Evolutionary conservation across 306 rosid genomes (phyloP), one percentile per base, ranked within the genome.

Genomic region (Aeschynomene evenia): DNA sequence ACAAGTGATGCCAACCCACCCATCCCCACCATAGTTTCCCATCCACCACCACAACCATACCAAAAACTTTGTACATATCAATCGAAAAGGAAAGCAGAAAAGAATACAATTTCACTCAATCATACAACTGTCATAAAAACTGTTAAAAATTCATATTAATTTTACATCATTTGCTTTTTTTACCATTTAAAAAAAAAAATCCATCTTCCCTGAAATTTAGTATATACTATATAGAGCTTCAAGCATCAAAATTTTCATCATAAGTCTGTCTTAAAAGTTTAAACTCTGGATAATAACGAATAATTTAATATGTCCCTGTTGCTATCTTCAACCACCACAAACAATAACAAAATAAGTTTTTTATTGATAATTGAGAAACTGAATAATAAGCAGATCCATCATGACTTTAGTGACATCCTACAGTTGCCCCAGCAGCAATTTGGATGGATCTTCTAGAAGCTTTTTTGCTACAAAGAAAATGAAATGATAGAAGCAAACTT

Each of bases 371-470:
- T 1, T 0, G 31, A 24, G 50, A 56, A 31, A 64, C 24, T 55
- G 15, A 46, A 51, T 76, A 64, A 64, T 66, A 70, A 72, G 82
- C 58, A 52, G 90, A 82, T 70, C 82, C 84, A 84, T 74, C 57
- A 85, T 80, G 80, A 86, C 85, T 73, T 76, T 3, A 62, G 73
- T 21, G 80, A 59, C 65, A 66, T 50, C 78, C 68, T 48, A 63
- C 37, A 71, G 50, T 62, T 62, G 79, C 65, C 68, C 58, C 66
- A 33, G 63, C 80, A 52, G 51, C 76, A 69, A 24, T 78, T 15
- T 46, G 21, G 37, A 53, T 46, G 21, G 37, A 53, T 73, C 74
- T 86, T 91, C 97, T 85, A 91, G 91, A 91, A 88, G 63, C 80
- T n/a, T 14, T 68, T 78, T 65, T 16, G 49, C 31, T 73, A 50